Base-by-base conservation (phyloP, 2,329 filamentous ascomycete species). In the Phoma sp. region DNA sequence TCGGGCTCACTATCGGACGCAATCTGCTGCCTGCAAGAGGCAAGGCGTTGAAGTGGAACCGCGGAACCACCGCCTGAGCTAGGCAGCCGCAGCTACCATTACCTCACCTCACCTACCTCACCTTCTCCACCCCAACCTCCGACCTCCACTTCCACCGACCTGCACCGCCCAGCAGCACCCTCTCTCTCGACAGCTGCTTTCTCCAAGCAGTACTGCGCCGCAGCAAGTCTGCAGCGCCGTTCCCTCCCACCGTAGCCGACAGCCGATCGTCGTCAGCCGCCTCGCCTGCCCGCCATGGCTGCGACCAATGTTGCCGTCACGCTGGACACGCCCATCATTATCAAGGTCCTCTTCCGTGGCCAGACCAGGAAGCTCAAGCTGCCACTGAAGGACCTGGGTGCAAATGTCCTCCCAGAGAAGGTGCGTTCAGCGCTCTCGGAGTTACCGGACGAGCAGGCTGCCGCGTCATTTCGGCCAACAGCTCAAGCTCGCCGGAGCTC, bases 331-430 rank as follows among this genome's bases (percentile, higher is more conserved):
- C 80, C 85, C 61, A 90, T 98, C 77, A 92, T 89, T 62, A 81
- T 97, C 79, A 98, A 98, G 81, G 84, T 96, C 71, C 84, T 86
- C 69, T 86, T 89, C 70, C 86, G 92, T 71, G 91, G 91, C 55
- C 80, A 78, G 68, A 89, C 87, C 68, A 87, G 90, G 69, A 90
- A 92, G 67, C 90, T 96, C 80, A 97, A 96, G 84, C 84, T 98
- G 61, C 89, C 92, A 50, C 84, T 98, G 71, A 87, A 88, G 73
- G 93, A 98, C 65, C 87, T 98, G 51, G 86, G 86, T 59, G 86
- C 89, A 42, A 81, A 80, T 60, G 83, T 86, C 39, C 85, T 99
- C 32, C 91, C 93, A 66, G 81, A 86, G 68, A 96, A 93, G 86
- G 95, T 98, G 84, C 74, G 89, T 37, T 43, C 38, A 47, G 34